Evolutionary conservation across 306 rosid genomes (phyloP).

Genomic region (Fragaria vesca): DNA sequence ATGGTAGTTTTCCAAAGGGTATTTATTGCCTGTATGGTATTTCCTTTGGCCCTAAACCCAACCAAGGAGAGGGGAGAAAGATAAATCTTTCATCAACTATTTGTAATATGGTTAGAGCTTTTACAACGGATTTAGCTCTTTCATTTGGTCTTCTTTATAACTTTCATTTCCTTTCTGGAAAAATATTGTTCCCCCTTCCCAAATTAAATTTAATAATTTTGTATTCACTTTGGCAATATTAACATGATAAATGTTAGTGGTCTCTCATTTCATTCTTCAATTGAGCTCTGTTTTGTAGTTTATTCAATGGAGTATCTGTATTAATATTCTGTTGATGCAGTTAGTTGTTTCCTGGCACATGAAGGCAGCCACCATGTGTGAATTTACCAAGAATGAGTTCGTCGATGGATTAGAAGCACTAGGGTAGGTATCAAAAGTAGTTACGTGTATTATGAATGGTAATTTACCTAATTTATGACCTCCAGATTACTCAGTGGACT

Average conservation of each 20-base stretch:
- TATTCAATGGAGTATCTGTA: slow-evolving; percentile 10
- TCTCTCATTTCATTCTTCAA: background rate
- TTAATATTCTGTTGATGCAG: slow-evolving; percentile 48
- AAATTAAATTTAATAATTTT: background rate
- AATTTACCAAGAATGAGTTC: slow-evolving; percentile 94
- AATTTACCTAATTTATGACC: background rate
- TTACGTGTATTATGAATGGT: background rate
- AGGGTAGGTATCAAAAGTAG: slow-evolving; percentile 50
- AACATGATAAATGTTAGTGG: background rate
- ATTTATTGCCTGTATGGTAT: too few relatives aligned
- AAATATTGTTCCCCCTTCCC: background rate
- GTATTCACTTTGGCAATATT: background rate
- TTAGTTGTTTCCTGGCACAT: slow-evolving; percentile 99
- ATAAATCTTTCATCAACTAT: too few relatives aligned
- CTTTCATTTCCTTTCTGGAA: background rate
- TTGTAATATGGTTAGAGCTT: background rate
- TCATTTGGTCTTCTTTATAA: background rate
- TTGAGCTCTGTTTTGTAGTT: slow-evolving; percentile 5
- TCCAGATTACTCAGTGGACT: slow-evolving; percentile 1
- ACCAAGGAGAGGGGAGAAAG: too few relatives aligned
- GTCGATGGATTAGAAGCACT: slow-evolving; percentile 80
- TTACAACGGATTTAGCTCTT: background rate
- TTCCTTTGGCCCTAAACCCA: too few relatives aligned
- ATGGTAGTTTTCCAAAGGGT: too few relatives aligned
- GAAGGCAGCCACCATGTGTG: slow-evolving; percentile 99